A percentile compares a stretch with the other conserved stretches of the same genome.
Conservation (phyloP, 2,329 filamentous ascomycete species). For the Pezicula radicicola region DNA sequence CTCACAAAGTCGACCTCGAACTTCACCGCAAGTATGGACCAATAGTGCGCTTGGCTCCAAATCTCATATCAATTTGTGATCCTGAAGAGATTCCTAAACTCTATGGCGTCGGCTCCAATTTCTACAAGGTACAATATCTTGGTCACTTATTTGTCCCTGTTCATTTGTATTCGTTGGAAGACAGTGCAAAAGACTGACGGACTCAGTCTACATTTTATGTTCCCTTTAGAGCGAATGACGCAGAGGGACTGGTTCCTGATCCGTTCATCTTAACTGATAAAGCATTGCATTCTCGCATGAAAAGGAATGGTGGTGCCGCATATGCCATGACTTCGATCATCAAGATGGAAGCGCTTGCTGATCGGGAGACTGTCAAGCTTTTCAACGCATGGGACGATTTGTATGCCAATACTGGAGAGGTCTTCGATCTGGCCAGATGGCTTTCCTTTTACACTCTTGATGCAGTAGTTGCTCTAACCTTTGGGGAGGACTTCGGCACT, state of each 20-base stretch:
- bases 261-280: neutral
- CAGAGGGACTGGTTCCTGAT: neutral
- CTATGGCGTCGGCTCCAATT: neutral
- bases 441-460: neutral
- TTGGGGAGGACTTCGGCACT: neutral
- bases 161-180: no score
- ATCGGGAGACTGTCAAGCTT: neutral
- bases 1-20: neutral
- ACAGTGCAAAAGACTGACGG: neutral
- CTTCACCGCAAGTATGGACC: neutral
- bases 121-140: neutral
- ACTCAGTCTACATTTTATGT: neutral
- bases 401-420: neutral
- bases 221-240: neutral
- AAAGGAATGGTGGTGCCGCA: neutral
- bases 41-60: neutral
- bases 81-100: neutral
- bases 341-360: neutral
- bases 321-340: neutral
- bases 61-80: neutral
- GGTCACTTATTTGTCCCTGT: no score
- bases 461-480: neutral
- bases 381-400: neutral
- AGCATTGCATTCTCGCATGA: neutral
- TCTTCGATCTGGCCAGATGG: neutral